Base-by-base conservation (phyloP, 2,329 filamentous ascomycete species). In the Coniochaeta sp. region DNA sequence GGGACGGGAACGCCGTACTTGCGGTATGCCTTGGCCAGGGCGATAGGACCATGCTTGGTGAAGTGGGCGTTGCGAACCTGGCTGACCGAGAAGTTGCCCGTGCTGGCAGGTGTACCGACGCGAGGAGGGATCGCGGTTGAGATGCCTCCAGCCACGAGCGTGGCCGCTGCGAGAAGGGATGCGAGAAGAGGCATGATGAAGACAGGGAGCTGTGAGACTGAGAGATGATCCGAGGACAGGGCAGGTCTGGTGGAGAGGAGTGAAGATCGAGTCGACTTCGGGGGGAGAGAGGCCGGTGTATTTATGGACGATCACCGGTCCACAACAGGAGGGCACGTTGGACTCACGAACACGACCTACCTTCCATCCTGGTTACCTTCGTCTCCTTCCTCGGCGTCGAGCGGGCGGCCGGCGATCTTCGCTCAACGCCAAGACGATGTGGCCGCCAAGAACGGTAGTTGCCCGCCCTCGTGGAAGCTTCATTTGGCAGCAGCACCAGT, bases 11-110 rank as follows among this genome's bases (percentile, higher is more conserved):
- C 65, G 42, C 71, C 69, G 44, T 69, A 75, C 68, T 76, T 76
- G 62, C 58, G 60, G 65, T 75, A 75, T 32, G 69, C 68, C 59
- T 70, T 69, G 66, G 71, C 71, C 34, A 75, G 66, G 0, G 73
- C 71, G 5, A 67, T 62, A 10, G 68, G 68, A 12, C 73, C 73
- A 58, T 66, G 68, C 61, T 64, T 67, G 40, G 66, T 61, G 59
- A 67, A 73, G 54, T 70, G 64, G 19, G 67, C 58, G 64, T 75
- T 75, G 63, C 66, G 68, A 55, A 74, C 67, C 63, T 75, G 73
- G 40, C 68, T 64, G 19, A 75, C 67, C 4, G 68, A 68, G 63
- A 69, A 73, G 62, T 57, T 60, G 56, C 55, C 59, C 57, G 32
- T 30, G 22, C 22, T 32, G 12, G 57, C 34, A 4, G 34, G 34